Conservation (phyloP, 352 stramenopile species). For the Pythium myriotylum region DNA sequence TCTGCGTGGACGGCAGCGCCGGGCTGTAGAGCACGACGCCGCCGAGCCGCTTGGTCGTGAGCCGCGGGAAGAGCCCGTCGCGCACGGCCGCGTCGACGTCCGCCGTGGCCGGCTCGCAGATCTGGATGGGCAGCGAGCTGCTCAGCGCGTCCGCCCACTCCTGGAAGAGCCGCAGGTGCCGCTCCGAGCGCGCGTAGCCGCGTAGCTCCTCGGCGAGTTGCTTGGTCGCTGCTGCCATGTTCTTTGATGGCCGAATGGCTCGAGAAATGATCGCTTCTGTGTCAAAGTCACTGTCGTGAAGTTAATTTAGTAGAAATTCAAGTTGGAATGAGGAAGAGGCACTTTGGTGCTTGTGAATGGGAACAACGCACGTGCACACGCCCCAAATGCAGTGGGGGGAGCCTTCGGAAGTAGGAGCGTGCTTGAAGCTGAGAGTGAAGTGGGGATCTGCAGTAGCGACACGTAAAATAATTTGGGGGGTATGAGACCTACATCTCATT, state of each 20-base stretch:
- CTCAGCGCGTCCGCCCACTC: constrained; percentile 49
- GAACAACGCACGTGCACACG: no score
- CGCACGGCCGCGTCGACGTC: constrained; percentile 39
- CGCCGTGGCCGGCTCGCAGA: constrained; percentile 13
- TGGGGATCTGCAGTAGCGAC: no score
- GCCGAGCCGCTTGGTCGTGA: constrained; percentile 67
- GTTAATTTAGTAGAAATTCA: no score
- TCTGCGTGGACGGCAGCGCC: constrained; percentile 80
- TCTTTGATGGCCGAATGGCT: neutral
- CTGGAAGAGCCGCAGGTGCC: constrained; percentile 68
- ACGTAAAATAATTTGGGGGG: no score
- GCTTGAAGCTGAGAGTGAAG: no score
- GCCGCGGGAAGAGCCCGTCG: constrained; percentile 43
- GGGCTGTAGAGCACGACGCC: constrained; percentile 74
- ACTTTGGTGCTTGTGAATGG: no score
- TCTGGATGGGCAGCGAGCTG: constrained; percentile 24
- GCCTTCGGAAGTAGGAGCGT: no score
- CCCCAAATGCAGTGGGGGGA: no score
- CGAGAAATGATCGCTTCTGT: neutral
- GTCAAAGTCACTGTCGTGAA: neutral
- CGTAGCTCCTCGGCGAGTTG: constrained; percentile 71
- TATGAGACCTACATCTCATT: constrained; percentile 7
- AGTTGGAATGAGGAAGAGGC: no score
- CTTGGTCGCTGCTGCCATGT: constrained; percentile 32
- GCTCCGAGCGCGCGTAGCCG: constrained; percentile 76